Evolutionary conservation across 805 yeast species (phyloP), one percentile per base, ranked within the genome.

Genomic region (Kodamaea laetipori): DNA sequence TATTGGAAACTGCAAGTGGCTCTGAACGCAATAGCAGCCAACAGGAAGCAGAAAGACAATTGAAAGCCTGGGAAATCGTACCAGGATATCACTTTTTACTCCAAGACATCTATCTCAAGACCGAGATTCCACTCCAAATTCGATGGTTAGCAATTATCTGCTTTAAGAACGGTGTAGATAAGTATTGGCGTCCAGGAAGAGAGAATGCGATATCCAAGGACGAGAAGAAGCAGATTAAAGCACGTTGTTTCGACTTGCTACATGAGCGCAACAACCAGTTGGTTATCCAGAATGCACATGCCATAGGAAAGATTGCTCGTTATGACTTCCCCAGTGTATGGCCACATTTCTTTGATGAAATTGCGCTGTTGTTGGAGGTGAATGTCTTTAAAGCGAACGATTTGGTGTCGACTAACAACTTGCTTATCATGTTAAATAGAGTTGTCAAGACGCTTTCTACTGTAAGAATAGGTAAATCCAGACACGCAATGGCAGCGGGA

Each of bases 131-230:
- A 0, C 63, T 84, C 23, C 86, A 85, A 46, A 69, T 81, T 6
- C 71, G 98, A 55, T 90, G 96, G 96, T 67, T 90, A 18, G 90
- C 96, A 0, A 74, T 89, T 1, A 92, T 92, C 32, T 86, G 85
- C 50, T 81, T 92, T 63, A 92, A 94, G 57, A 92, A 92, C 61
- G 95, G 95, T 1, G 71, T 89, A 15, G 96, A 88, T 12, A 80
- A 78, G 57, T 80, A 80, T 56, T 92, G 99, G 98, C 72, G 97
- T 46, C 70, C 83, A 1, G 72, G 88, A 0, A 71, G 87, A 13
- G 65, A 72, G 25, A 66, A 78, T 55, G 69, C 73, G 16, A 73
- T 73, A 17, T 51, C 74, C 2, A 76, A 74, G 37, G 88, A 84
- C 12, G 97, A 90, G 56, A 92, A 90, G 58, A 47, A 48, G 0